Conservation (phyloP, 2,329 filamentous ascomycete genomes). For the Ophiostoma australiae region DNA sequence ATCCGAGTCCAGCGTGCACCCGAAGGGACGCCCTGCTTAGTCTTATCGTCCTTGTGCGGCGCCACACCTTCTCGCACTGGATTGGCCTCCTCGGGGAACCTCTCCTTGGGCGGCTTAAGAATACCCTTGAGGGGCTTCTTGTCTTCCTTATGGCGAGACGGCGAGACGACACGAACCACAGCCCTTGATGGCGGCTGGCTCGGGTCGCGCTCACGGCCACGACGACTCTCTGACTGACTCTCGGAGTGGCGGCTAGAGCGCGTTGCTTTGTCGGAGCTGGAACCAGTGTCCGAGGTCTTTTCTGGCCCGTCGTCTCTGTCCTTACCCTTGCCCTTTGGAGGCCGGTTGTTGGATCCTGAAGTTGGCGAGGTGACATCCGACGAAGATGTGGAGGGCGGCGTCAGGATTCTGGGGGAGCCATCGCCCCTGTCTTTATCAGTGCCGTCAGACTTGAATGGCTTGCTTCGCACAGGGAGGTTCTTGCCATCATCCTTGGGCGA, state of each 20-base stretch:
- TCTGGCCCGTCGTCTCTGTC: constrained; percentile 12
- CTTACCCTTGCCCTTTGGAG: constrained; percentile 19
- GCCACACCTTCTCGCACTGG: constrained; percentile 85
- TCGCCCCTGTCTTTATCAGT: constrained; percentile 18
- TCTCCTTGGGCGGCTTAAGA: constrained; percentile 71
- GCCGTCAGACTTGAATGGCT: neutral
- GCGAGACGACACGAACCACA: constrained; percentile 65
- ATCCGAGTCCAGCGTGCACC: constrained; percentile 93
- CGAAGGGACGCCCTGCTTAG: constrained; percentile 60
- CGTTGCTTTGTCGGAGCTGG: neutral
- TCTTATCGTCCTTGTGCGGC: constrained; percentile 82
- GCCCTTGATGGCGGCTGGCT: constrained; percentile 22
- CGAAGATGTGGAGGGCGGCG: constrained; percentile 25
- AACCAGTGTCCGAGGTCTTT: neutral
- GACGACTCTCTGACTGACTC: neutral
- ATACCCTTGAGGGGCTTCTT: constrained; percentile 72
- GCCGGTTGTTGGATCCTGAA: constrained; percentile 26
- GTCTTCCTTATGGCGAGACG: constrained; percentile 49
- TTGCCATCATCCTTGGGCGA: constrained; percentile 14
- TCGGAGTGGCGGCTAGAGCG: constrained; percentile 10
- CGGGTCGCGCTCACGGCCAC: constrained; percentile 19
- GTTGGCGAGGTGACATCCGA: constrained; percentile 23
- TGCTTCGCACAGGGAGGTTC: neutral
- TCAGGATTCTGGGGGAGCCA: constrained; percentile 26
- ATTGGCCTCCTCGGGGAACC: constrained; percentile 82